A percentile compares a stretch with the other conserved stretches of the same genome.
phyloP scores from a whole-genome alignment of 139 green algal genomes.

The Gonium pectorale region DNA sequence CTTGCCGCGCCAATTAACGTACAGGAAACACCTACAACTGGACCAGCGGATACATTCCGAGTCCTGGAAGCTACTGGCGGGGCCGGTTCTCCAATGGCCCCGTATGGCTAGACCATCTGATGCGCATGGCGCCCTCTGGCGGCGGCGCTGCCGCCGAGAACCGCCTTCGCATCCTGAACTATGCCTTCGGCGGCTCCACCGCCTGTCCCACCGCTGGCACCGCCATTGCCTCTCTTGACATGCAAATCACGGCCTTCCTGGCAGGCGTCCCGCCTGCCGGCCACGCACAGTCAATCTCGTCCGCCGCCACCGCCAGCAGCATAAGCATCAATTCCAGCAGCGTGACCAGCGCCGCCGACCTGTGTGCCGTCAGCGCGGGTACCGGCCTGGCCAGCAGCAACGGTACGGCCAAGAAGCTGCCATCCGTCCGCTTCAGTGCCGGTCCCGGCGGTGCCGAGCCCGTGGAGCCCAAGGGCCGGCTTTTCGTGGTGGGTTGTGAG shows the following conservation, averaged over 20 bases:
- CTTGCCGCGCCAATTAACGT: too few species aligned
- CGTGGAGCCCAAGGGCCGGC: background rate
- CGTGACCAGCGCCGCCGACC: background rate
- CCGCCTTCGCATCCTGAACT: background rate
- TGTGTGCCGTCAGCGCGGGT: too few species aligned
- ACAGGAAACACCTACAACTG: conserved; percentile 14
- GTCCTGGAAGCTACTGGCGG: background rate
- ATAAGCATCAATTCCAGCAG: background rate
- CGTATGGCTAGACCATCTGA: conserved; percentile 26
- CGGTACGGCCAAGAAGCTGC: too few species aligned
- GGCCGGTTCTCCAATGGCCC: conserved; percentile 37
- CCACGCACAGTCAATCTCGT: too few species aligned
- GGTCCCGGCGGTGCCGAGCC: too few species aligned
- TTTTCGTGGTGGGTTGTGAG: too few species aligned
- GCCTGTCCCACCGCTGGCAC: background rate
- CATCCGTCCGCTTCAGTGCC: too few species aligned
- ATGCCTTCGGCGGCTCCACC: conserved; percentile 7
- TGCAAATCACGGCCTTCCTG: too few species aligned
- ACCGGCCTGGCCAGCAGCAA: too few species aligned
- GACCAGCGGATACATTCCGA: background rate
- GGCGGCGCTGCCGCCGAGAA: background rate
- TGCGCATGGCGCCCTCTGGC: background rate
- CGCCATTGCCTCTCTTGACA: too few species aligned
- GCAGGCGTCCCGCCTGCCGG: too few species aligned
- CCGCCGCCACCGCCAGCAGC: background rate